phyloP scores from a whole-genome alignment of 2,329 filamentous ascomycete species.

The Fusarium mundagurra region DNA sequence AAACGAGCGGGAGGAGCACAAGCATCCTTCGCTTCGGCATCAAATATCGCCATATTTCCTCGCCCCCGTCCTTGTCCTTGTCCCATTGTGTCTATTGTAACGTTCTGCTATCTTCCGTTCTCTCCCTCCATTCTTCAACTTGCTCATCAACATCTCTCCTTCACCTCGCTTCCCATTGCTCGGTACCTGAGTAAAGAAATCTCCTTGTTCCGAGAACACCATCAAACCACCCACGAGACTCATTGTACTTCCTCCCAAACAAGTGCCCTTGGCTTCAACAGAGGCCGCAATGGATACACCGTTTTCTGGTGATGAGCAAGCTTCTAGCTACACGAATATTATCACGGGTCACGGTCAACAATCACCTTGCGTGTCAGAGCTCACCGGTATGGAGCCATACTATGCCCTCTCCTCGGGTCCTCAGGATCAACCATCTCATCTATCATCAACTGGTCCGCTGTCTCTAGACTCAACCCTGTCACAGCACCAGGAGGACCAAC shows the following conservation, averaged over 20 bases:
- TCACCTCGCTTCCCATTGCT: slow-evolving; percentile 27
- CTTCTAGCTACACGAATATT: slow-evolving; percentile 47
- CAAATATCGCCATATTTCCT: slow-evolving; percentile 41
- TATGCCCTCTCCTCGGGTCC: slow-evolving; percentile 37
- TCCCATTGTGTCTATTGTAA: slow-evolving; percentile 44
- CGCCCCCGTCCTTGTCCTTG: slow-evolving; percentile 37
- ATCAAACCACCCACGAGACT: slow-evolving; percentile 36
- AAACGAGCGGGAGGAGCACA: slow-evolving; percentile 39
- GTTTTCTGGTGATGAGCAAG: slow-evolving; percentile 42
- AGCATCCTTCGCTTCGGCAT: slow-evolving; percentile 37
- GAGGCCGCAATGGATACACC: slow-evolving; percentile 43
- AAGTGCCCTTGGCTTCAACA: slow-evolving; percentile 23
- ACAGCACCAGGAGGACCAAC: slow-evolving; percentile 28
- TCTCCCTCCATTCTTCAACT: slow-evolving; percentile 23
- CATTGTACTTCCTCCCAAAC: slow-evolving; percentile 34
- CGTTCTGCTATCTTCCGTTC: slow-evolving; percentile 33
- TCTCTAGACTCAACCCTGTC: slow-evolving; percentile 30
- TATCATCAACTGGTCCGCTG: slow-evolving; percentile 38
- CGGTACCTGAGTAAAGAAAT: slow-evolving; percentile 29
- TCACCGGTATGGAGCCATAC: slow-evolving; percentile 41
- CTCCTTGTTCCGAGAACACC: slow-evolving; percentile 26
- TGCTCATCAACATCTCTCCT: slow-evolving; percentile 17
- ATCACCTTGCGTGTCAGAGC: slow-evolving; percentile 42
- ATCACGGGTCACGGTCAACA: slow-evolving; percentile 42
- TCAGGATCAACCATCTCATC: slow-evolving; percentile 35